phyloP scores from a whole-genome alignment of 208 protist species.

The Trypanosoma grayi region DNA sequence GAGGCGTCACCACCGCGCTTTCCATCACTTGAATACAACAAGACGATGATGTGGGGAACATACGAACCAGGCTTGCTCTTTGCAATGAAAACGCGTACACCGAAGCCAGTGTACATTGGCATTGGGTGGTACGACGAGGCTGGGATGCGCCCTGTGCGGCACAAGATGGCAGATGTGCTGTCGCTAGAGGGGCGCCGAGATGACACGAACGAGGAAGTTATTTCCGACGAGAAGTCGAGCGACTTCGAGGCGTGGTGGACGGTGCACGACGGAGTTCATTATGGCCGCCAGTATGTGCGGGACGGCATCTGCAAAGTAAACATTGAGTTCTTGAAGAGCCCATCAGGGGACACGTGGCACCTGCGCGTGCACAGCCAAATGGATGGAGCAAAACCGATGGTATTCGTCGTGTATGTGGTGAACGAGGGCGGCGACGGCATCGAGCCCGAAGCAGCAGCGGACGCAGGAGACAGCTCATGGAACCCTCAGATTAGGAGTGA shows the following conservation, averaged over 20 bases:
- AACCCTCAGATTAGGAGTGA: conserved; percentile 48
- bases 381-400: conserved; percentile 35
- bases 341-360: conserved; percentile 73
- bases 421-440: conserved; percentile 29
- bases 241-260: conserved; percentile 49
- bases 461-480: conserved; percentile 44
- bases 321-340: conserved; percentile 83
- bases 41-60: conserved; percentile 76
- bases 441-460: conserved; percentile 4
- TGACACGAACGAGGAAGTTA: conserved; percentile 38
- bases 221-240: conserved; percentile 25
- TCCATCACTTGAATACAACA: conserved; percentile 65
- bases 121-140: conserved; percentile 80
- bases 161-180: conserved; percentile 61
- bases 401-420: conserved; percentile 69
- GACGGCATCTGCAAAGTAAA: conserved; percentile 56
- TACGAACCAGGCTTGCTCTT: conserved; percentile 85
- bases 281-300: conserved; percentile 59
- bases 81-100: conserved; percentile 68
- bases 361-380: conserved; percentile 67
- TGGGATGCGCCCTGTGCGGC: conserved; percentile 51
- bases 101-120: conserved; percentile 63
- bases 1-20: conserved; percentile 63
- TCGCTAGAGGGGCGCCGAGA: conserved; percentile 45
- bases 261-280: conserved; percentile 76